These are phyloP conservation scores for Exophiala alcalophila DNA, from an alignment of 2,329 filamentous ascomycete species.

Conservation along the genomic window DNA sequence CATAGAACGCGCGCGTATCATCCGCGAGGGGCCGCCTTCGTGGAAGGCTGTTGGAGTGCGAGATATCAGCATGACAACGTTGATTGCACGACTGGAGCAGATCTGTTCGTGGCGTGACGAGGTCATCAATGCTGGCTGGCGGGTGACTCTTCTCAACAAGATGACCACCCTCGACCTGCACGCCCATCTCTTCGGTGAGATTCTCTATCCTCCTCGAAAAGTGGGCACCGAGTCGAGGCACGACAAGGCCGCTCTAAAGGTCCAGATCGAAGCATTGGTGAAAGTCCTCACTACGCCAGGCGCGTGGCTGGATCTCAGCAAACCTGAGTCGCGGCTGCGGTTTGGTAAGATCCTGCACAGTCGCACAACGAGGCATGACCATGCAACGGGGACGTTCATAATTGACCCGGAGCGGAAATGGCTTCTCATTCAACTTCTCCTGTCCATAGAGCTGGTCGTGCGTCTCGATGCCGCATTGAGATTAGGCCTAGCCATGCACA, in stretches of 20 bases:
- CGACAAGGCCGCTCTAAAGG: slow-evolving; percentile 38
- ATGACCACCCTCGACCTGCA: slow-evolving; percentile 34
- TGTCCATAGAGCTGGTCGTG: slow-evolving; percentile 54
- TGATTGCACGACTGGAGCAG: slow-evolving; percentile 38
- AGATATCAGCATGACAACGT: slow-evolving; percentile 35
- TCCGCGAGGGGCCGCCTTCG: slow-evolving; percentile 38
- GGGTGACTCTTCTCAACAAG: slow-evolving; percentile 39
- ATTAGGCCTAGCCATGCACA: slow-evolving; percentile 40
- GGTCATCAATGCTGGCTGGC: slow-evolving; percentile 33
- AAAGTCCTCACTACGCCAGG: slow-evolving; percentile 43
- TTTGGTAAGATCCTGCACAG: slow-evolving; percentile 45
- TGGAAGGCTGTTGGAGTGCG: slow-evolving; percentile 45
- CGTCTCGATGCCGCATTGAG: slow-evolving; percentile 51
- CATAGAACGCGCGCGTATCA: slow-evolving; percentile 38
- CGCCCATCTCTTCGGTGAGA: slow-evolving; percentile 37
- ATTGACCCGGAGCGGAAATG: slow-evolving; percentile 45
- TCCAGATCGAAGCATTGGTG: slow-evolving; percentile 46
- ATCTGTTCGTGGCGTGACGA: slow-evolving; percentile 38
- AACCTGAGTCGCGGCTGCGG: slow-evolving; percentile 46
- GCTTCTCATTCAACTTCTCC: slow-evolving; percentile 53
- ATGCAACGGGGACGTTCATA: slow-evolving; percentile 6
- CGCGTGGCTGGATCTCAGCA: slow-evolving; percentile 49
- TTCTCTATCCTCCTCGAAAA: slow-evolving; percentile 40
- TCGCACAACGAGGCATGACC: slow-evolving; percentile 31
- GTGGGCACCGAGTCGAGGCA: slow-evolving; percentile 17